Conservation (phyloP, 2,329 filamentous ascomycete species). For the Geoglossum cookeanum region DNA sequence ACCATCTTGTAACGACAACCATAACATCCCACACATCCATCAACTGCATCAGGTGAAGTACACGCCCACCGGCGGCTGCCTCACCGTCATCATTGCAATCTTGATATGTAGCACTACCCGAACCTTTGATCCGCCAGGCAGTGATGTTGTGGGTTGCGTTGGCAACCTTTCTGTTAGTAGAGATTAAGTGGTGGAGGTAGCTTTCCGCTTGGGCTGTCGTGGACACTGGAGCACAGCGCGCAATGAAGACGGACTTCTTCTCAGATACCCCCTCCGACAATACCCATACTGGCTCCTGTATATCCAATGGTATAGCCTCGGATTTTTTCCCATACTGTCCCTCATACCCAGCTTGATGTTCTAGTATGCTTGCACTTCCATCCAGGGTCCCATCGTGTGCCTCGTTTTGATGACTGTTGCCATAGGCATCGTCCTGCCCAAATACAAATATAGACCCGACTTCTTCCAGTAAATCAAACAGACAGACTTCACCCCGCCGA, state of each 20-base stretch:
- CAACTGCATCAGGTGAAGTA: constrained; percentile 80
- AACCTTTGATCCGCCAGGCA: constrained; percentile 64
- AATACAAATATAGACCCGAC: constrained; percentile 17
- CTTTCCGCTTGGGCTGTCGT: constrained; percentile 51
- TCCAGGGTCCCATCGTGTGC: not conserved
- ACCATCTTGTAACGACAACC: constrained; percentile 90
- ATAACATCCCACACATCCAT: constrained; percentile 90
- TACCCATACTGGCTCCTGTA: constrained; percentile 2
- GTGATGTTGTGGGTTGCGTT: constrained; percentile 88
- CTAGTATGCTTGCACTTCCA: not conserved
- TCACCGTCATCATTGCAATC: constrained; percentile 96
- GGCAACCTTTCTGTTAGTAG: constrained; percentile 69
- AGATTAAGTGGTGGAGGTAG: constrained; percentile 56
- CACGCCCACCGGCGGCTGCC: constrained; percentile 66
- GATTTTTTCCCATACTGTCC: not conserved
- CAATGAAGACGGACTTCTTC: constrained; percentile 76
- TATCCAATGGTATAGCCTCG: not conserved
- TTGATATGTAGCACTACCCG: constrained; percentile 41
- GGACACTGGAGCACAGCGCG: constrained; percentile 49
- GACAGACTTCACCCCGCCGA: constrained; percentile 55
- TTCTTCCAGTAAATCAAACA: constrained; percentile 83
- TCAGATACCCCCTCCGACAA: constrained; percentile 57
- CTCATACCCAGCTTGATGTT: not conserved
- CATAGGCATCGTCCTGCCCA: not conserved
- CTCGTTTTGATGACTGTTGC: not conserved